Base-by-base conservation (phyloP, 768 basidiomycete species). In the Amanita polypyramis region DNA sequence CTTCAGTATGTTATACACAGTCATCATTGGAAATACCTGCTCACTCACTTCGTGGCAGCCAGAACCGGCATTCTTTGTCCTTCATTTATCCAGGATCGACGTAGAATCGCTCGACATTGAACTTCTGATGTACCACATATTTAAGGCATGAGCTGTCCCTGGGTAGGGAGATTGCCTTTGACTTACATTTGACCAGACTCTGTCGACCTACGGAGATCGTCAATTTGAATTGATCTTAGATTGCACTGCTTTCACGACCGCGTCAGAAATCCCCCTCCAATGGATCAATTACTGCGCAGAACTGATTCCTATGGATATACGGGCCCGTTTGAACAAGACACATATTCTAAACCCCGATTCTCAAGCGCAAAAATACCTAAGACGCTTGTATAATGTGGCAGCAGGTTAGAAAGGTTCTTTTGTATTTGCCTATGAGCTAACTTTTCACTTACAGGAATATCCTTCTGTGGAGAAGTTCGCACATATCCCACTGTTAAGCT, bases 231-330 rank as follows among this genome's bases (percentile, higher is more conserved):
- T 94, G 41, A 75, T 94, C 52, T 58, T 92, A 27, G 90, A 94
- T 55, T 90, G 83, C 63, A 91, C 89, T 30, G 75, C 74, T 7
- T 91, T 92, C 60, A 73, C 79, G 2, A 70, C 82, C 2, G 72
- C 74, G 8, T 86, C 87, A 0, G 86, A 91, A 62, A 68, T 91
- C 6, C 90, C 91, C 0, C 66, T 86, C 7, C 82, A 85, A 52
- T 89, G 85, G 84, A 59, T 91, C 39, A 87, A 84, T 61, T 83
- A 79, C 46, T 82, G 84, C 51, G 74, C 80, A 10, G 85, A 90
- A 58, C 66, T 87, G 15, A 76, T 85, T 46, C 87, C 90, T 5
- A 60, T 62, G 20, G 86, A 91, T 51, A 74, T 89, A 47, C 74
- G 82, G 35, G 59, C 63, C 25, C 76, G 78, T n/a, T 80, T 87